A percentile compares a stretch with the other conserved stretches of the same genome.
Evolutionary conservation across 148 eudicot species (phyloP).

Genomic region (Rhododendron kiyosumense): DNA sequence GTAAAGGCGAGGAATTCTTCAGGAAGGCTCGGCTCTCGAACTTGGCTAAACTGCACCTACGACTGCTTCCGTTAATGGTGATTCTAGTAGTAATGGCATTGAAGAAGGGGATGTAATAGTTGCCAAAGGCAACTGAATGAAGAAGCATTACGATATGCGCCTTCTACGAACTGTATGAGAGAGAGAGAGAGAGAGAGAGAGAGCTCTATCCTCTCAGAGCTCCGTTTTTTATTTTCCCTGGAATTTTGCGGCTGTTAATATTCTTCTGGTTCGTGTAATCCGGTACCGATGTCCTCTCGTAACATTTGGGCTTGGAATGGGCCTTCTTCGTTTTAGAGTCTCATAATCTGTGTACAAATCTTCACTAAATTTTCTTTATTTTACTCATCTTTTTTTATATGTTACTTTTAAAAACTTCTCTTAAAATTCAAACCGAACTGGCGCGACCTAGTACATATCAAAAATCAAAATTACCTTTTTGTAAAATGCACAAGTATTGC

Average conservation of each 20-base stretch:
- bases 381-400: too few species aligned
- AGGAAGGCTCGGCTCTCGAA: constrained; percentile 13
- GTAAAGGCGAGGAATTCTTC: constrained; percentile 3
- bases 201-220: background rate
- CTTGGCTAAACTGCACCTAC: background rate
- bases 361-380: too few species aligned
- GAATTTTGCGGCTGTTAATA: background rate
- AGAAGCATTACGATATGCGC: constrained; percentile 15
- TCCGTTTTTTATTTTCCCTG: background rate
- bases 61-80: background rate
- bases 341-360: too few species aligned
- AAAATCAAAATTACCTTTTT: too few species aligned
- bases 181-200: background rate
- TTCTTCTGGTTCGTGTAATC: too few species aligned
- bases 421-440: too few species aligned
- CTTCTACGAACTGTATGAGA: background rate
- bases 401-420: too few species aligned
- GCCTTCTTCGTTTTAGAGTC: too few species aligned
- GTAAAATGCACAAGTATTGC: too few species aligned
- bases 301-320: background rate
- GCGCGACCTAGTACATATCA: too few species aligned
- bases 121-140: constrained; percentile 15
- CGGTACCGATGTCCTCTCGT: background rate
- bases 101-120: constrained; percentile 13
- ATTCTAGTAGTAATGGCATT: background rate